A percentile compares a stretch with the other conserved stretches of the same genome.
These are phyloP conservation scores for Gossypium longicalyx DNA, from an alignment of 345 rosid genomes.

Conservation along the genomic window DNA sequence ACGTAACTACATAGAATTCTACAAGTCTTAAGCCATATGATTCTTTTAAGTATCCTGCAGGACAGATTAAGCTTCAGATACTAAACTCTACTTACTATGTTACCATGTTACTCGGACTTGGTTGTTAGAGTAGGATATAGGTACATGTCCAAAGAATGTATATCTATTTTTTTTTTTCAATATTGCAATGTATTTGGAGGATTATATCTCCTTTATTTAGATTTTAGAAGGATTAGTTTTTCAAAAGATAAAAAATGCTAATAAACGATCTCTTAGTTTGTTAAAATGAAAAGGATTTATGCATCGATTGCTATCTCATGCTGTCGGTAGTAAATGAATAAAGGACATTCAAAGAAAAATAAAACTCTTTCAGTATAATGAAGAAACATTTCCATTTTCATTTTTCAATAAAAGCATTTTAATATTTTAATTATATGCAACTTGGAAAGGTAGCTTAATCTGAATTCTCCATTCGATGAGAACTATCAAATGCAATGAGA, in stretches of 20 bases:
- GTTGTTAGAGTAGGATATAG: too few relatives aligned
- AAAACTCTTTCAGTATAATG: neutral
- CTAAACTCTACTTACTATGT: neutral
- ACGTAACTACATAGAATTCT: neutral
- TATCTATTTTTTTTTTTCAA: too few relatives aligned
- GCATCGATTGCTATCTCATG: neutral
- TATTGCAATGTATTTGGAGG: too few relatives aligned
- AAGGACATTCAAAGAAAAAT: neutral
- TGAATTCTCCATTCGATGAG: neutral
- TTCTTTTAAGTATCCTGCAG: neutral
- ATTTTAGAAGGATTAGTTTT: neutral
- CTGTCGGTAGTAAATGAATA: neutral
- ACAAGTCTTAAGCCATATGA: neutral
- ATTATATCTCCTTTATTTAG: neutral
- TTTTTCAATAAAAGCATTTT: neutral
- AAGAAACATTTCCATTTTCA: neutral
- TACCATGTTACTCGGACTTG: too few relatives aligned
- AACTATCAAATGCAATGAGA: constrained; percentile 1
- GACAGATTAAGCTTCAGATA: neutral
- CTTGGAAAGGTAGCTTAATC: neutral
- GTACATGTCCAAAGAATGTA: neutral
- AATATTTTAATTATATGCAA: neutral
- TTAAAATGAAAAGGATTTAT: neutral
- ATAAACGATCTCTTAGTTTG: neutral
- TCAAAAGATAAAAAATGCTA: neutral